A percentile compares a stretch with the other conserved stretches of the same genome.
phyloP scores from a whole-genome alignment of 2,329 filamentous ascomycete genomes.

The Pseudopithomyces chartarum region DNA sequence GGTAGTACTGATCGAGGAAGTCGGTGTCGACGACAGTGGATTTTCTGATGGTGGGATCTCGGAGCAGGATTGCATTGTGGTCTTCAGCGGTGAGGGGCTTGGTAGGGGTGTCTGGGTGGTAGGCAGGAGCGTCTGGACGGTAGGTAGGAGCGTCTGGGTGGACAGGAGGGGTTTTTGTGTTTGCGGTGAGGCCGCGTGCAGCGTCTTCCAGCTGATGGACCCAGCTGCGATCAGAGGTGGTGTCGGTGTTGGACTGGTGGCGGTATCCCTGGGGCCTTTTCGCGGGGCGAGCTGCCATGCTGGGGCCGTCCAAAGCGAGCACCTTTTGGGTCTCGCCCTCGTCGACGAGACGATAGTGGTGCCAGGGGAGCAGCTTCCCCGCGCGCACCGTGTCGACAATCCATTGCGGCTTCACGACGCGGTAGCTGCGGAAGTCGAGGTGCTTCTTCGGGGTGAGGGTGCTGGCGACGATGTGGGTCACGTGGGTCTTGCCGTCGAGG shows the following conservation, averaged over 20 bases:
- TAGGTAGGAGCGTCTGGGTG: not conserved
- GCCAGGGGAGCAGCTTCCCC: slow-evolving; percentile 83
- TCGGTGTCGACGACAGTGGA: slow-evolving; percentile 91
- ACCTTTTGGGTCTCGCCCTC: slow-evolving; percentile 84
- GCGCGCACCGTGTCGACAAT: slow-evolving; percentile 86
- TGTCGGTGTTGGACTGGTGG: slow-evolving; percentile 79
- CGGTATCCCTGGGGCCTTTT: slow-evolving; percentile 69
- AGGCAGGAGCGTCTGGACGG: slow-evolving; percentile 30
- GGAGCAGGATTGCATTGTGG: slow-evolving; percentile 83
- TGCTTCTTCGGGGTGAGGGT: slow-evolving; percentile 90
- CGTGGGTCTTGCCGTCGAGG: slow-evolving; percentile 89
- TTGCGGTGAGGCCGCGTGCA: too few relatives aligned
- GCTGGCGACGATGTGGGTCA: slow-evolving; percentile 94
- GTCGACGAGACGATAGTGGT: slow-evolving; percentile 80
- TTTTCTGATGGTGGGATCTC: slow-evolving; percentile 83
- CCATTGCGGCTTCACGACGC: slow-evolving; percentile 95
- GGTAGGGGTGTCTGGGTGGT: slow-evolving; percentile 34
- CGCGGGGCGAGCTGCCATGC: slow-evolving; percentile 69
- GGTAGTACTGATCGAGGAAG: slow-evolving; percentile 93
- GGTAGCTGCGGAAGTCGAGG: slow-evolving; percentile 83
- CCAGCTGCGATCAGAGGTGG: slow-evolving; percentile 47
- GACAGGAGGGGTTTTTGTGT: not conserved
- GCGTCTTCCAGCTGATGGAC: slow-evolving; percentile 1
- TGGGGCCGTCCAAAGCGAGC: slow-evolving; percentile 66
- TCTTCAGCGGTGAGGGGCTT: slow-evolving; percentile 78